Evolutionary conservation across 345 rosid genomes (phyloP).

Genomic region (Melaleuca quinquenervia): DNA sequence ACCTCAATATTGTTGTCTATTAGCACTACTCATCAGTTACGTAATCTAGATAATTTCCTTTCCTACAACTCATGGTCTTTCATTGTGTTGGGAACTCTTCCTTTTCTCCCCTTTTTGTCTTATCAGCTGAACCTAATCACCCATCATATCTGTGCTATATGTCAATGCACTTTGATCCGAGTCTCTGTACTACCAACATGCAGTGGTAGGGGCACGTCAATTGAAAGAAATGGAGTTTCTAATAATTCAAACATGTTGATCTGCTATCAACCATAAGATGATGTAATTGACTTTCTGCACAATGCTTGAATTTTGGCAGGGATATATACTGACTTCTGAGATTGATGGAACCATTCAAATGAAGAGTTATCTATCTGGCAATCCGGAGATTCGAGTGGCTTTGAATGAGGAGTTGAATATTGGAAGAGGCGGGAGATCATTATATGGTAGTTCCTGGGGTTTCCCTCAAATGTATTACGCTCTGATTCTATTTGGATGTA

Average conservation of each 20-base stretch:
- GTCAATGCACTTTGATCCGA: neutral
- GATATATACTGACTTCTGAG: conserved; percentile 94
- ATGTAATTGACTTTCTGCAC: neutral
- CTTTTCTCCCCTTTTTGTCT: neutral
- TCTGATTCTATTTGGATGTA: neutral
- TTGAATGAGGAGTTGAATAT: conserved; percentile 89
- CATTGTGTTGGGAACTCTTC: neutral
- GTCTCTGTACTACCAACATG: neutral
- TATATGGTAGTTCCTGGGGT: conserved; percentile 43
- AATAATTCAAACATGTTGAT: neutral
- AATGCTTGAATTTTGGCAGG: conserved; percentile 31
- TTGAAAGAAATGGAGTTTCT: neutral
- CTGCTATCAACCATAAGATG: neutral
- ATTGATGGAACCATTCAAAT: conserved; percentile 99
- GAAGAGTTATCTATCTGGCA: conserved; percentile 97
- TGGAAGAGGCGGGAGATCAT: conserved; percentile 72
- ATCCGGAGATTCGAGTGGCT: conserved; percentile 94
- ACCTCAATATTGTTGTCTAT: neutral
- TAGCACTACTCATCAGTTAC: neutral
- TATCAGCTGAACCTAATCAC: neutral
- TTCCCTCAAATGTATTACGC: neutral
- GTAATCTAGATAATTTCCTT: neutral
- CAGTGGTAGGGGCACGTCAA: neutral
- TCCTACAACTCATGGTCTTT: neutral
- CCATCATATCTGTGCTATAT: neutral